Conservation (phyloP, 1,284 basidiomycete genomes). For the Testicularia cyperi region DNA sequence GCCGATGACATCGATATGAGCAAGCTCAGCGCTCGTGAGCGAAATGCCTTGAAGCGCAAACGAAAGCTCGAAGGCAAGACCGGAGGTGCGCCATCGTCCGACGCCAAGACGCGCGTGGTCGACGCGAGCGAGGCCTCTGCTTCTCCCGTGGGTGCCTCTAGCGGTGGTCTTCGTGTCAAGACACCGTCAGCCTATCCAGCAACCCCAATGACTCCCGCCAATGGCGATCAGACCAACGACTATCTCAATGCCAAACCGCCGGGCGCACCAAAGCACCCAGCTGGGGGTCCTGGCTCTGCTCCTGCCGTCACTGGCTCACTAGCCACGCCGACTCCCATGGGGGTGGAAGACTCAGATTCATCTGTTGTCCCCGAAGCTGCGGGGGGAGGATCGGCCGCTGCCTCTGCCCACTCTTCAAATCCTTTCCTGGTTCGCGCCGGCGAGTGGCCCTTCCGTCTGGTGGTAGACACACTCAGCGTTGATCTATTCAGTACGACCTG, state of each 20-base stretch:
- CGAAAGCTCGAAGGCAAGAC: constrained; percentile 75
- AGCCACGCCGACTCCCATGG: constrained; percentile 28
- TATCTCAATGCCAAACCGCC: constrained; percentile 21
- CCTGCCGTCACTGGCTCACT: constrained; percentile 25
- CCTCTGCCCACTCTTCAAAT: constrained; percentile 32
- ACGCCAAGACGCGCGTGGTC: constrained; percentile 25
- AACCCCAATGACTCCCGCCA: constrained; percentile 23
- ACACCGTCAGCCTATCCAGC: constrained; percentile 18
- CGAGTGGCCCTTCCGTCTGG: constrained; percentile 84
- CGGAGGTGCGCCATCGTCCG: constrained; percentile 8
- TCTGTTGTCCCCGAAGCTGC: too few relatives aligned
- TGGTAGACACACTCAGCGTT: constrained; percentile 78
- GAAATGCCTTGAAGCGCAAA: constrained; percentile 86
- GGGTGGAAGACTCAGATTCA: too few relatives aligned
- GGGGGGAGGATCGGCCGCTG: constrained; percentile 12
- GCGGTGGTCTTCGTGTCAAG: constrained; percentile 33
- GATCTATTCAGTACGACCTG: constrained; percentile 81
- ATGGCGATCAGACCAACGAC: constrained; percentile 9
- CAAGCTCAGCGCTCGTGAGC: constrained; percentile 70
- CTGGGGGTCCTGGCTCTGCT: constrained; percentile 27
- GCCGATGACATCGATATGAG: constrained; percentile 50
- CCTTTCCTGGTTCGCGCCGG: constrained; percentile 64
- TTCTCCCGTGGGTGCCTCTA: constrained; percentile 6
- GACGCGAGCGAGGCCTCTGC: constrained; percentile 63
- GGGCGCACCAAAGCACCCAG: constrained; percentile 26